These are phyloP conservation scores for Trichoderma koningiopsis DNA, from an alignment of 2,329 filamentous ascomycete species.

Conservation along the genomic window DNA sequence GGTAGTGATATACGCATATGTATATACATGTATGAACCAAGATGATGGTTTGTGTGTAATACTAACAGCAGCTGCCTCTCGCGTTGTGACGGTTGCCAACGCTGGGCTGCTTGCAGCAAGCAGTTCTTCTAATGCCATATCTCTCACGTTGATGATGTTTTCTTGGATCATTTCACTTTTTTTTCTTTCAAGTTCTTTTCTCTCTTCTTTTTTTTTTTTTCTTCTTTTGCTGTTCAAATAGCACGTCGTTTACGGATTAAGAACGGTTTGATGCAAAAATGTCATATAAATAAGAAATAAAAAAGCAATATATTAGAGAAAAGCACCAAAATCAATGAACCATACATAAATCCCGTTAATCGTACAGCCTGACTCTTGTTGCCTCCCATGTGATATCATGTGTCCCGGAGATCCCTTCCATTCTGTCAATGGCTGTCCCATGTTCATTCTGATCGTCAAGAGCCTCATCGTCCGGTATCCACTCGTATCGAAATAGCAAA, in stretches of 20 bases:
- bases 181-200: neutral
- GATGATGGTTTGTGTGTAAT: conserved; percentile 1
- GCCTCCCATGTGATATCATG: conserved; percentile 22
- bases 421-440: neutral
- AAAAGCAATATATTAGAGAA: conserved; percentile 14
- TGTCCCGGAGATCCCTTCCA: neutral
- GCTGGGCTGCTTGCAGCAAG: neutral
- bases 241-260: conserved; percentile 11
- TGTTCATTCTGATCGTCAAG: conserved; percentile 19
- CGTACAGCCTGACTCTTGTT: conserved; percentile 28
- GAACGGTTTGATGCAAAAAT: neutral
- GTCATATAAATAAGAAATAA: neutral
- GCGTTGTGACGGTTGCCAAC: neutral
- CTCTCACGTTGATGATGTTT: neutral
- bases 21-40: neutral
- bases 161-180: neutral
- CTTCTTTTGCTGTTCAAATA: neutral
- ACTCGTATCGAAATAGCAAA: conserved; percentile 18
- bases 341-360: conserved; percentile 29
- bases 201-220: neutral
- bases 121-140: neutral
- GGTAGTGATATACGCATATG: neutral
- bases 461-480: conserved; percentile 12
- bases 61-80: neutral
- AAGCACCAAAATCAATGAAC: conserved; percentile 18